Evolutionary conservation across 2,329 filamentous ascomycete genomes (phyloP).

Genomic region (Hypoxylon sp.): DNA sequence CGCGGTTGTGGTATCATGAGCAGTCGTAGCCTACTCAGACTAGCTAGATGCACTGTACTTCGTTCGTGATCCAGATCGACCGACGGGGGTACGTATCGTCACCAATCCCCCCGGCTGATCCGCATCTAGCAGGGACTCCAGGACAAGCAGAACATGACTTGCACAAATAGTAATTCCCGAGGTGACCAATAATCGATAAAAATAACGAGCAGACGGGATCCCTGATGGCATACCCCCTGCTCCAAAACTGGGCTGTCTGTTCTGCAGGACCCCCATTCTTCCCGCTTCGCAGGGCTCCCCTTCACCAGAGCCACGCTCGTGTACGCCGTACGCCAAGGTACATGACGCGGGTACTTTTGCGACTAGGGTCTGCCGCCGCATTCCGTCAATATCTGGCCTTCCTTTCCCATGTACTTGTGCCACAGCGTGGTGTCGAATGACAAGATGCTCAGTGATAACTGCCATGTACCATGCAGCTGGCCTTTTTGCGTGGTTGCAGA

Average conservation of each 20-base stretch:
- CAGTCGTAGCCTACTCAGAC: slow-evolving; percentile 19
- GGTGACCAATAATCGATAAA: slow-evolving; percentile 48
- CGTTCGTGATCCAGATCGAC: slow-evolving; percentile 37
- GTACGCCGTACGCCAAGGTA: slow-evolving; percentile 37
- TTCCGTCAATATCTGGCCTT: slow-evolving; percentile 46
- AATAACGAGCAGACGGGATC: slow-evolving; percentile 35
- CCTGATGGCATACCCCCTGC: slow-evolving; percentile 34
- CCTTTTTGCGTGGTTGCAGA: slow-evolving; percentile 42
- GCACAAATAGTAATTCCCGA: slow-evolving; percentile 40
- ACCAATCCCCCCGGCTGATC: slow-evolving; percentile 37
- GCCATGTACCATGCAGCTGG: slow-evolving; percentile 41
- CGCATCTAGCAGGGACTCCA: slow-evolving; percentile 36
- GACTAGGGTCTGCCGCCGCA: slow-evolving; percentile 40
- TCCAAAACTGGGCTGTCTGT: slow-evolving; percentile 37
- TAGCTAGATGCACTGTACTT: slow-evolving; percentile 10
- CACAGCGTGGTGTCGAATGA: slow-evolving; percentile 45
- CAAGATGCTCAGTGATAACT: slow-evolving; percentile 44
- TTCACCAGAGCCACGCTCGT: slow-evolving; percentile 44
- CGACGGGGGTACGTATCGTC: slow-evolving; percentile 36
- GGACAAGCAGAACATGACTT: slow-evolving; percentile 30
- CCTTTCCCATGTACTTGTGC: slow-evolving; percentile 40
- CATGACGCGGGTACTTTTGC: slow-evolving; percentile 11
- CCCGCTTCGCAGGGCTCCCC: slow-evolving; percentile 41
- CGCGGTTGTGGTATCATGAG: slow-evolving; percentile 30
- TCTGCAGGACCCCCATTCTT: slow-evolving; percentile 42